Evolutionary conservation across 169 alveolate genomes (phyloP), one percentile per base, ranked within the genome.

Genomic region (Amoebophrya sp.): DNA sequence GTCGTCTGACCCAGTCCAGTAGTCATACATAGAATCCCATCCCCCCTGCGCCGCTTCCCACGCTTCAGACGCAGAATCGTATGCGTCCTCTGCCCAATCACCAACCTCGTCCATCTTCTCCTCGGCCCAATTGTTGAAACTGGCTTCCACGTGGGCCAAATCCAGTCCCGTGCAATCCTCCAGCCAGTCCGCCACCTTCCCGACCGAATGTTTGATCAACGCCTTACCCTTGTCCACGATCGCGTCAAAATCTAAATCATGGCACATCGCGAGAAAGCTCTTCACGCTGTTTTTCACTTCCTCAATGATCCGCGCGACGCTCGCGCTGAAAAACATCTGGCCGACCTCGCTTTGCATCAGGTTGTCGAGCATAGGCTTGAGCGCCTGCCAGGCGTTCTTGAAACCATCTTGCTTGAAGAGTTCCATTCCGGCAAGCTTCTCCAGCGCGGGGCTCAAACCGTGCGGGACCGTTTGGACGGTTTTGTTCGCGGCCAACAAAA

Each of bases 271-370:
- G 66, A 47, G 66, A 47, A 47, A 47, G 66, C 66, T 47, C 66
- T 47, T 47, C 66, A 47, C 66, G 66, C 66, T 47, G 18, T 47
- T 47, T 47, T 47, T 47, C 66, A 47, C 66, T 47, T 47, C 66
- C 66, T 47, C 66, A 47, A 47, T 47, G 66, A 47, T 47, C 66
- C 66, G 66, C 66, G 66, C 66, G 66, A 47, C 66, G 66, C 66
- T 47, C 66, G 66, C 66, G 18, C 66, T 47, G 66, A 47, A 47
- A 47, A 47, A 47, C 66, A 47, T 47, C 66, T 47, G 66, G 66
- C 66, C 66, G 66, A 47, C 66, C 66, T 47, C 66, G 18, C 66
- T 47, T 47, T 47, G 66, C 66, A 47, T 47, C 66, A 47, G 66
- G 66, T 47, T 47, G 66, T 47, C 66, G 66, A 47, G 66, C 66